These are phyloP conservation scores for Fragaria iinumae DNA, from an alignment of 306 rosid genomes.

Conservation along the genomic window DNA sequence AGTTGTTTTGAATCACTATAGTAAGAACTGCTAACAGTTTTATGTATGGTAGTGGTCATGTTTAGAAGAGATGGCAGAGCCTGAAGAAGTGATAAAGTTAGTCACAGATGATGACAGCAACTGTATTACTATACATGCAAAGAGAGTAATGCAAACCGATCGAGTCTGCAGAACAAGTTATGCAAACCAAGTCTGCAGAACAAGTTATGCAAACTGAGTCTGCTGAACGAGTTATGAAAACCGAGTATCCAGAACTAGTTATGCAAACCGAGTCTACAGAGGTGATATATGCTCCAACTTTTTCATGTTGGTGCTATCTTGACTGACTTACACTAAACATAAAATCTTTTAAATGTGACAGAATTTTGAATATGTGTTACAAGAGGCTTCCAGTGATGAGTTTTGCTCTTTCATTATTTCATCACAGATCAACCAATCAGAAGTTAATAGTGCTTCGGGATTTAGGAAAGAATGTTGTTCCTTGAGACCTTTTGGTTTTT, in stretches of 20 bases:
- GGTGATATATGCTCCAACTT: neutral
- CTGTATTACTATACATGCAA: conserved; percentile 4
- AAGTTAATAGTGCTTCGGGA: neutral
- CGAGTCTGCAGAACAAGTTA: neutral
- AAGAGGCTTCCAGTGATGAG: conserved; percentile 25
- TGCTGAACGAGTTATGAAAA: neutral
- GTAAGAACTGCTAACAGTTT: neutral
- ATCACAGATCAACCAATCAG: conserved; percentile 2
- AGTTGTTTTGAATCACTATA: neutral
- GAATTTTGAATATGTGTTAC: conserved; percentile 18
- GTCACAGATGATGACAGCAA: conserved; percentile 8
- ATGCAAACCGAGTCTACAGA: neutral
- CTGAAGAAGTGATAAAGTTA: neutral
- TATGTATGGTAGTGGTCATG: conserved; percentile 11
- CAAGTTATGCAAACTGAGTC: neutral
- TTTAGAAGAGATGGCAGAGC: conserved; percentile 2
- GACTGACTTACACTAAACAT: neutral
- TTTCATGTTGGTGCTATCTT: neutral
- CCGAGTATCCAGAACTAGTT: neutral
- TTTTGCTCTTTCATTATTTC: conserved; percentile 27
- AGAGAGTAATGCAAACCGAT: too few relatives aligned
- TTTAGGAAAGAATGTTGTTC: neutral
- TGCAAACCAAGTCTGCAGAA: neutral
- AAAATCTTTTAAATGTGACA: conserved; percentile 11
- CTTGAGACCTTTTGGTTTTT: conserved; percentile 25